Evolutionary conservation across 106 monocot genomes (phyloP).

Genomic region (Dendrobium nobile): DNA sequence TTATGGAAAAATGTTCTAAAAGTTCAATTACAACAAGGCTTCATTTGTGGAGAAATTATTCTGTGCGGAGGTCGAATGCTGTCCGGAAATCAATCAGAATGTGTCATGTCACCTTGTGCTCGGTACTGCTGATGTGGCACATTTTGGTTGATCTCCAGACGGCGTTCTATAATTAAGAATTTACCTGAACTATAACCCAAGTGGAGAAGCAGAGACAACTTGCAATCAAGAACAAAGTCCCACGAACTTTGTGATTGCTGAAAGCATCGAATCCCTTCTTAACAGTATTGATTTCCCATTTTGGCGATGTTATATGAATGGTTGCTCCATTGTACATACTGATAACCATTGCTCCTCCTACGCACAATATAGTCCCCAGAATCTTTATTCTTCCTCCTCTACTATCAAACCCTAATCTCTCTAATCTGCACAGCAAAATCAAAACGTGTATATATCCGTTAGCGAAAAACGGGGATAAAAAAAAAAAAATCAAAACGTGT

Average conservation of each 20-base stretch:
- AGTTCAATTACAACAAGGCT: too few species aligned
- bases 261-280: neutral
- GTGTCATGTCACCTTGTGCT: too few species aligned
- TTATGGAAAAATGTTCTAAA: too few species aligned
- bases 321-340: conserved; percentile 4
- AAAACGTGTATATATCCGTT: neutral
- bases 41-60: too few species aligned
- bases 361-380: conserved; percentile 19
- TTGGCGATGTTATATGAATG: neutral
- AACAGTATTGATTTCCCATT: neutral
- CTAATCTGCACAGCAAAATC: conserved; percentile 1
- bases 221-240: conserved; percentile 3
- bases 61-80: too few species aligned
- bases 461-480: too few species aligned
- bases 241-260: neutral
- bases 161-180: neutral
- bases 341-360: conserved; percentile 34
- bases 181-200: conserved; percentile 7
- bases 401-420: conserved; percentile 16
- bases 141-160: too few species aligned
- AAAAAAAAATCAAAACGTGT: too few species aligned
- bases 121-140: too few species aligned
- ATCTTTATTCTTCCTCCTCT: conserved; percentile 16
- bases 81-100: too few species aligned
- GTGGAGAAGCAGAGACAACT: neutral